Evolutionary conservation across 2,329 filamentous ascomycete genomes (phyloP).

Genomic region (Lasiodiplodia hormozganensis): DNA sequence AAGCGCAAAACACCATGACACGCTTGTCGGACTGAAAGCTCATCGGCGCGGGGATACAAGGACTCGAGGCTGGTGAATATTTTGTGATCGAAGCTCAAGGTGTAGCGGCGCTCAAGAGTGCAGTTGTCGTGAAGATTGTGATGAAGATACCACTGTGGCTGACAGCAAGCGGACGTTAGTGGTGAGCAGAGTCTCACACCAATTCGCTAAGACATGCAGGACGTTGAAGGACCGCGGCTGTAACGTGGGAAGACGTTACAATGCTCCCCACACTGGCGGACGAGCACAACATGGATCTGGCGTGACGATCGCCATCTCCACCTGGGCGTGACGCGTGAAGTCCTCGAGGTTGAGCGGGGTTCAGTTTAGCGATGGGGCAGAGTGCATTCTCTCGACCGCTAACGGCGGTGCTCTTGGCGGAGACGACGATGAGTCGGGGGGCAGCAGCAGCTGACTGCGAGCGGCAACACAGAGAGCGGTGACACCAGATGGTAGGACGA

Average conservation of each 20-base stretch:
- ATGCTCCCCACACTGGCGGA: slow-evolving; percentile 7
- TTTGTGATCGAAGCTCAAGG: neutral
- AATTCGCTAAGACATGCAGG: slow-evolving; percentile 19
- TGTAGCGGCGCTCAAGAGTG: neutral
- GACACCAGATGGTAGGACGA: neutral
- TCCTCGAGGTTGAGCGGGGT: too few species aligned
- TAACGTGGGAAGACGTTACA: slow-evolving; percentile 2
- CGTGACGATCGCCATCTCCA: slow-evolving; percentile 19
- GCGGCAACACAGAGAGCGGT: neutral
- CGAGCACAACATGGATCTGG: slow-evolving; percentile 1
- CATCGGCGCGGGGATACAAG: neutral
- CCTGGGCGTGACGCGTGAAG: neutral
- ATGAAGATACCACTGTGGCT: slow-evolving; percentile 15
- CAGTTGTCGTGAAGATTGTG: slow-evolving; percentile 1
- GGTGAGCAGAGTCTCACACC: neutral
- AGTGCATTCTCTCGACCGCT: too few species aligned
- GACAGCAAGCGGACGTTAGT: neutral
- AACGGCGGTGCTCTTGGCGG: neutral
- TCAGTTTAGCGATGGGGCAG: neutral
- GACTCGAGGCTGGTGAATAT: neutral
- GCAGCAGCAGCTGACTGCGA: slow-evolving; percentile 4
- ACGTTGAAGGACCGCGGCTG: slow-evolving; percentile 12
- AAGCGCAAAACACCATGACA: neutral
- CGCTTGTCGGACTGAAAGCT: neutral
- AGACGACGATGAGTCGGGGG: neutral